Base-by-base conservation (phyloP, 306 rosid genomes). In the Hylodesmum podocarpum region DNA sequence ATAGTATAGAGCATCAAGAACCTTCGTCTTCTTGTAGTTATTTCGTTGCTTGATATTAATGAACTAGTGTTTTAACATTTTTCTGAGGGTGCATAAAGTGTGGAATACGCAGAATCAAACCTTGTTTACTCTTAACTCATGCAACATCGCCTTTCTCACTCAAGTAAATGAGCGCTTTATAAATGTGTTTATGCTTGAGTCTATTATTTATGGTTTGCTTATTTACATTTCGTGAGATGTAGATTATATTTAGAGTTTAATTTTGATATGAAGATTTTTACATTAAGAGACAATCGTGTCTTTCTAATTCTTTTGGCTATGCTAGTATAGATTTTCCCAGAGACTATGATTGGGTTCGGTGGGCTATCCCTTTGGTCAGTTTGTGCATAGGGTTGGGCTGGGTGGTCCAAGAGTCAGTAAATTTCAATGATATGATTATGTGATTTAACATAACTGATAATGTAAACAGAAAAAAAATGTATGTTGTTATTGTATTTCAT, bases 1-100 rank as follows among this genome's bases (percentile, higher is more conserved):
- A 70, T 78, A 46, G 75, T 70, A 12, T 36, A 39, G 66, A 64
- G 70, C 76, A 61, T 76, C 74, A 15, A 69, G 53, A 44, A 63
- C 57, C 24, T 16, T 6, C 46, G 15, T 69, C 5, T 11, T 73
- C 9, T 43, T 0, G 21, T 11, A 27, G 16, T 72, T 65, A 16
- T 47, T 74, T 74, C 46, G 1, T 44, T 62, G 69, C 28, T 77
- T 76, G 33, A 2, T 29, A 8, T 27, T 50, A 21, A 16, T 25
- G 7, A 6, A 50, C 19, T 16, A 4, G n/a, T 79, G 72, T 49
- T 46, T 53, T 22, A 1, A 41, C 61, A 69, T 49, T 76, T 76
- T 69, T 43, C 53, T 4, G 13, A 12, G 36, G 12, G 14, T 22
- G 74, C 33, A 34, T 14, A 22, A 39, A 53, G 47, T 44, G 14